Base-by-base conservation (phyloP, 805 yeast species). In the Pichia paraexigua region DNA sequence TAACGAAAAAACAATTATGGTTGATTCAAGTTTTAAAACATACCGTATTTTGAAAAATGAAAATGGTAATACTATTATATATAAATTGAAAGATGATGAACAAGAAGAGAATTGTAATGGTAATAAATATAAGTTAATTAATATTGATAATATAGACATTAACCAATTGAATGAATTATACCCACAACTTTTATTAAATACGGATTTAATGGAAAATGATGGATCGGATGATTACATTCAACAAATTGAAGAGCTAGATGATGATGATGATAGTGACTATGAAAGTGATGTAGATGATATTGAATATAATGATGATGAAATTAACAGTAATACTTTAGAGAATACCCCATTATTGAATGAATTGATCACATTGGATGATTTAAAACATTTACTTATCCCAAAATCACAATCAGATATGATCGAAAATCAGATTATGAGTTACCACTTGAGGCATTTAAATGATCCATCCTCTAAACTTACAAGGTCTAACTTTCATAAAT, bases 351-450 rank as follows among this genome's bases (percentile, higher is more conserved):
- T 10, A 5, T 3, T 35, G 11, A 35, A 35, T 46, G 64, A 61
- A 27, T 25, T 63, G 21, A 37, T 64, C 0, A 54, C 57, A 1
- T 60, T 65, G 3, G 53, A 56, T 9, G 66, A 63, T 22, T 57
- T 68, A 13, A 44, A 56, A 40, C 45, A 60, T 2, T 46, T 48
- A 15, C 37, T 48, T 4, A 43, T 47, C 4, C 66, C 24, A 28
- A 35, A 17, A n/a, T 67, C 20, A 51, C 53, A 22, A 69, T 68
- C 18, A 47, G 54, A 62, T 18, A 55, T 58, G 1, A 56, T 41
- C 28, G 60, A 61, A n/a, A 57, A 58, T 7, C 54, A 64, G 21
- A 67, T 69, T 17, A 49, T 68, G 45, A 56, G 62, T 41, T 58
- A 58, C 12, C 72, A 69, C 48, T 46, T 69, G 53, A 46, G 44